phyloP scores from a whole-genome alignment of 2,329 filamentous ascomycete genomes.

The Orbilia oligospora region DNA sequence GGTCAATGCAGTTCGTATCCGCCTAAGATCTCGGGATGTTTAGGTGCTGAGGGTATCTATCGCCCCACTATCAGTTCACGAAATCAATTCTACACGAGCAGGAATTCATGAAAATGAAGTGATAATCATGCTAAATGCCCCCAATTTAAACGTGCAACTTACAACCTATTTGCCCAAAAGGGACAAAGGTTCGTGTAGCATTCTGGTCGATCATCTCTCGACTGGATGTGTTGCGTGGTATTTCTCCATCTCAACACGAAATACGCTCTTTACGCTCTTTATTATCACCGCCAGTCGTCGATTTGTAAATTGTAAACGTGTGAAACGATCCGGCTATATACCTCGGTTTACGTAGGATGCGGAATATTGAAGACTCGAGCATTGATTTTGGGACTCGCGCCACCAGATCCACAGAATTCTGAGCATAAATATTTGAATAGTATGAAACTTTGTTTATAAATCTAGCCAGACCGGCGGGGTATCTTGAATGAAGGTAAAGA shows the following conservation, averaged over 20 bases:
- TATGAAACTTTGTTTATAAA: constrained; percentile 2
- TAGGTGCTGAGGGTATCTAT: not conserved
- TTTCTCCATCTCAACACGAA: not conserved
- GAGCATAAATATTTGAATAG: not conserved
- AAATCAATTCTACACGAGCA: not conserved
- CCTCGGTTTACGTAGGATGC: too few species aligned
- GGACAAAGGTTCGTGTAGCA: not conserved
- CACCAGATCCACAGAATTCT: not conserved
- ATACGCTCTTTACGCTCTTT: too few species aligned
- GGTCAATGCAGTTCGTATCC: not conserved
- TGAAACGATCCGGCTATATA: too few species aligned
- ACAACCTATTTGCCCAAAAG: not conserved
- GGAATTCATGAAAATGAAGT: not conserved
- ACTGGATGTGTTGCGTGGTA: not conserved
- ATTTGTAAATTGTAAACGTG: too few species aligned
- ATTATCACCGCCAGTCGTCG: too few species aligned
- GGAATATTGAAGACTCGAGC: not conserved
- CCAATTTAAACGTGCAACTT: too few species aligned
- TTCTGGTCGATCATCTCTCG: not conserved
- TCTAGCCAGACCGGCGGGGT: constrained; percentile 11
- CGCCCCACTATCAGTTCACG: constrained; percentile 8
- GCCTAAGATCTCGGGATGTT: not conserved
- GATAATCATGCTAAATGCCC: not conserved
- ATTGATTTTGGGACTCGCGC: not conserved
- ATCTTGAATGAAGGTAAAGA: constrained; percentile 3